Conservation (phyloP, 148 eudicot genomes). For the Tetragonia tetragonoides region DNA sequence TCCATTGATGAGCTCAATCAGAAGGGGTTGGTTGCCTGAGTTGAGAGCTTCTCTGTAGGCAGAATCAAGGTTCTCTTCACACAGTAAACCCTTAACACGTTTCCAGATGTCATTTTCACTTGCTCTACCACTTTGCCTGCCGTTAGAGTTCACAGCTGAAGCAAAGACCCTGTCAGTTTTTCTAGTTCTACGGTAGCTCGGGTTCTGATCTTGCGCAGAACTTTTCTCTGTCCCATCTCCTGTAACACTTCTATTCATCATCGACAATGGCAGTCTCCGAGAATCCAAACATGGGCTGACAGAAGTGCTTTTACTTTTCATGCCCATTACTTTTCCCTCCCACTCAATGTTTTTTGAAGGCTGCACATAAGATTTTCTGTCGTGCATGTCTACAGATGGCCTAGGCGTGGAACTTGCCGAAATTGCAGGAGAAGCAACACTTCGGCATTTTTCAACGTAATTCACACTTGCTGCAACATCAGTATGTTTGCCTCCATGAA, state of each 20-base stretch:
- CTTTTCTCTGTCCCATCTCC: constrained; percentile 32
- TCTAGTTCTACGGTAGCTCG: constrained; percentile 28
- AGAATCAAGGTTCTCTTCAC: constrained; percentile 65
- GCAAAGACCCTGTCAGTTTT: constrained; percentile 28
- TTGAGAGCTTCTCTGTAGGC: constrained; percentile 73
- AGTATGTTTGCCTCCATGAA: constrained; percentile 37
- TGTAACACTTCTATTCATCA: constrained; percentile 38
- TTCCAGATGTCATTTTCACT: constrained; percentile 46
- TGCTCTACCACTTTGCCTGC: constrained; percentile 35
- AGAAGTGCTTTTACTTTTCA: constrained; percentile 41
- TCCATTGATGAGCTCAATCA: constrained; percentile 68
- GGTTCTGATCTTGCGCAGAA: constrained; percentile 27
- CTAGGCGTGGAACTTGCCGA: constrained; percentile 63
- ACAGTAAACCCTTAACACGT: constrained; percentile 44
- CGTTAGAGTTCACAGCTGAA: constrained; percentile 25
- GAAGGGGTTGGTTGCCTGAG: constrained; percentile 56
- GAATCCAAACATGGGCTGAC: constrained; percentile 29
- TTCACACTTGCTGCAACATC: constrained; percentile 36
- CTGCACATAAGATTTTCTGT: constrained; percentile 35
- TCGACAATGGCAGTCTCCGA: constrained; percentile 38
- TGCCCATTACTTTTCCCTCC: constrained; percentile 41
- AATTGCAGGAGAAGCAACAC: constrained; percentile 55
- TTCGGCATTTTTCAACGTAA: constrained; percentile 43
- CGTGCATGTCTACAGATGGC: constrained; percentile 49
- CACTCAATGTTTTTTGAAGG: constrained; percentile 30